Evolutionary conservation across 2,329 filamentous ascomycete species (phyloP).

Genomic region (Colletotrichum cereale): DNA sequence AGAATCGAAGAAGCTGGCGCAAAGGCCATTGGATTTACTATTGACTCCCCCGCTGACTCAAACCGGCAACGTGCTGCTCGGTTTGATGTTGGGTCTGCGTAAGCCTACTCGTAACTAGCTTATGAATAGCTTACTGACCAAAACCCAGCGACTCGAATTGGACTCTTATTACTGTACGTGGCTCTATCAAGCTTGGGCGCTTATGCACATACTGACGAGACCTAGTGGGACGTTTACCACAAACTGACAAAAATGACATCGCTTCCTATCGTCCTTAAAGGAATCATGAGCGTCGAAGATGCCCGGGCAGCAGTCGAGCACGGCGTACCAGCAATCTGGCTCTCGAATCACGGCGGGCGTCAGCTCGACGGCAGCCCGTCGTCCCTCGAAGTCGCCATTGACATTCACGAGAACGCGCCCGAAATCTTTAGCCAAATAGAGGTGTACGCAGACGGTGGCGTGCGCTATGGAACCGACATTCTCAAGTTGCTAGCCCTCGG

Average conservation of each 20-base stretch:
- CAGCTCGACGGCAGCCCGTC: constrained; percentile 49
- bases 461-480: constrained; percentile 55
- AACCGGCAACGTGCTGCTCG: constrained; percentile 37
- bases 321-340: constrained; percentile 55
- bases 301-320: constrained; percentile 53
- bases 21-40: constrained; percentile 39
- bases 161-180: too few relatives aligned
- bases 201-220: too few relatives aligned
- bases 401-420: constrained; percentile 45
- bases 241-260: too few relatives aligned
- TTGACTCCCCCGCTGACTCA: constrained; percentile 42
- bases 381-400: constrained; percentile 50
- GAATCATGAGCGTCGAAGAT: constrained; percentile 56
- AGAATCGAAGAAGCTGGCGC: constrained; percentile 25
- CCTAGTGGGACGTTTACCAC: constrained; percentile 14
- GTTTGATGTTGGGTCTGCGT: too few relatives aligned
- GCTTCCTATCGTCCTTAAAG: constrained; percentile 56
- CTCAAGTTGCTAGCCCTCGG: constrained; percentile 57
- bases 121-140: too few relatives aligned
- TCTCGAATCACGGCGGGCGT: constrained; percentile 50
- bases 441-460: constrained; percentile 54
- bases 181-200: too few relatives aligned
- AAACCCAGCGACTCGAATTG: too few relatives aligned
- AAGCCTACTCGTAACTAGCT: too few relatives aligned
- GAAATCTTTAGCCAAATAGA: constrained; percentile 45